Conservation (phyloP, 2,329 filamentous ascomycete species). For the Orbilia quercus region DNA sequence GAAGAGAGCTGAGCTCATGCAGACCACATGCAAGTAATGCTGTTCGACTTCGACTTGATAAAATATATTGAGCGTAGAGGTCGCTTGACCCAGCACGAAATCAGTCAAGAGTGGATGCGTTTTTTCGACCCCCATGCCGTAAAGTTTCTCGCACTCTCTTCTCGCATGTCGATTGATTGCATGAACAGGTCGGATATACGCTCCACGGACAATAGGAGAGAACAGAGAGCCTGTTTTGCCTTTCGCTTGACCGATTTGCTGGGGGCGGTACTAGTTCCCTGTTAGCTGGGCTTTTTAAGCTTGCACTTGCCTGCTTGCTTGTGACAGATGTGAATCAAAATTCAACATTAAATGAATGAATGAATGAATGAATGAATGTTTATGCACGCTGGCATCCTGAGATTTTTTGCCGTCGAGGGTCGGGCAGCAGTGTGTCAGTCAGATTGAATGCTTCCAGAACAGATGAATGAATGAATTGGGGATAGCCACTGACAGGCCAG, state of each 20-base stretch:
- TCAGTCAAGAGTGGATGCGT: neutral
- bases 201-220: conserved; percentile 14
- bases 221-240: conserved; percentile 22
- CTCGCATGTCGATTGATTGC: conserved; percentile 3
- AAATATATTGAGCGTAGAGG: too few species aligned
- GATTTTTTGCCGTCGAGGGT: conserved; percentile 45
- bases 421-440: too few species aligned
- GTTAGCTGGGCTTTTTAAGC: too few species aligned
- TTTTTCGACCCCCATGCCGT: conserved; percentile 32
- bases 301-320: conserved; percentile 39
- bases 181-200: conserved; percentile 6
- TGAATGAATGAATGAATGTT: too few species aligned
- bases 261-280: conserved; percentile 24
- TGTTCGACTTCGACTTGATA: too few species aligned
- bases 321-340: conserved; percentile 44
- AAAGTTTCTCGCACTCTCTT: neutral
- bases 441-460: conserved; percentile 30
- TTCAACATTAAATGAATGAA: too few species aligned
- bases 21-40: conserved; percentile 34
- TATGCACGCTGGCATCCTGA: conserved; percentile 26
- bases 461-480: conserved; percentile 39
- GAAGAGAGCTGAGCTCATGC: conserved; percentile 6
- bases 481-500: conserved; percentile 38
- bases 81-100: neutral
- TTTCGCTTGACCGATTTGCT: conserved; percentile 41